Percentiles rank a stretch among this genome's conserved stretches.
phyloP scores from a whole-genome alignment of 2,329 filamentous ascomycete genomes.

The Aspergillus aculeatinus region DNA sequence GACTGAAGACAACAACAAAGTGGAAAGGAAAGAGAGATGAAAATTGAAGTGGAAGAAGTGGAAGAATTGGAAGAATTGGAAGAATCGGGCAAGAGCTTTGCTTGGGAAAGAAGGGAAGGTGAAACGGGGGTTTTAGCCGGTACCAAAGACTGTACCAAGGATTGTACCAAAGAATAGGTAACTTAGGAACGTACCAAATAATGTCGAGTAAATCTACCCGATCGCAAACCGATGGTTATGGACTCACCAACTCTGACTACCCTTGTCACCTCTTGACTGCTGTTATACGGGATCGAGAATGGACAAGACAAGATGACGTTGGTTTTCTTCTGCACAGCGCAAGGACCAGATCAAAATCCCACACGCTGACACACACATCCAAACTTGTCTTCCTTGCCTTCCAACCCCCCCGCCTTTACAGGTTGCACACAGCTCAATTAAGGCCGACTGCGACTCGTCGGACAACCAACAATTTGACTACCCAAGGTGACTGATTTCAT shows the following conservation, averaged over 20 bases:
- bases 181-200: no score
- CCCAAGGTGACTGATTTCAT: constrained; percentile 6
- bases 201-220: no score
- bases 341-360: not conserved
- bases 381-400: not conserved
- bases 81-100: not conserved
- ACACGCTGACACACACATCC: not conserved
- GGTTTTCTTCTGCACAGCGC: not conserved
- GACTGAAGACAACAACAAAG: constrained; percentile 6
- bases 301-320: not conserved
- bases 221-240: not conserved
- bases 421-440: constrained; percentile 2
- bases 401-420: not conserved
- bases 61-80: constrained; percentile 1
- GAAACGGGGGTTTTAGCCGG: not conserved
- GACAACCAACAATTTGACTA: not conserved
- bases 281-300: not conserved
- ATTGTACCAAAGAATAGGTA: not conserved
- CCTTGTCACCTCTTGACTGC: not conserved
- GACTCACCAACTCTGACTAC: not conserved
- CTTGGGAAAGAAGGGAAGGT: constrained; percentile 1
- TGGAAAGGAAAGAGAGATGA: constrained; percentile 3
- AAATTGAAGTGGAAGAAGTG: not conserved
- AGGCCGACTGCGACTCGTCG: not conserved
- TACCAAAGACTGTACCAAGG: no score